A percentile compares a stretch with the other conserved stretches of the same genome.
Evolutionary conservation across 1,284 basidiomycete genomes (phyloP).

Genomic region (Ceratobasidium sp.): DNA sequence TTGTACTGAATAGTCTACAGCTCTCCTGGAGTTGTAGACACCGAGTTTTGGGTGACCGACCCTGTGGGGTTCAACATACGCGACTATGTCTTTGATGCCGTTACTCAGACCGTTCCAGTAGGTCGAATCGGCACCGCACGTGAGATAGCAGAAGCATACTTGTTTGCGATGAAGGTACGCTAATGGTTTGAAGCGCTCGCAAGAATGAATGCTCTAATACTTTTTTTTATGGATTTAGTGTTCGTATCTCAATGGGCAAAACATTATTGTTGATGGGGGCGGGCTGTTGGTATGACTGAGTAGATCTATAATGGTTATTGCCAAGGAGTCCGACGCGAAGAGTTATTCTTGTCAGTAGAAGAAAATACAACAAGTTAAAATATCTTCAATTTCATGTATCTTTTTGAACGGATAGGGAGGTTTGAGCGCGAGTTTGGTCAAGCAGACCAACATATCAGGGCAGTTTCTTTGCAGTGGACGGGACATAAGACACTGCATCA

Average conservation of each 20-base stretch:
- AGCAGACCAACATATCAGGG: too few relatives aligned
- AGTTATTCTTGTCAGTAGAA: too few relatives aligned
- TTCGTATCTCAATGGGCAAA: conserved; percentile 16
- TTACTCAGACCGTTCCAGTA: not conserved
- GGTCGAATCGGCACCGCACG: not conserved
- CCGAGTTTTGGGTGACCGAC: not conserved
- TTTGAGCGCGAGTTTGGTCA: too few relatives aligned
- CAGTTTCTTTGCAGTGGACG: too few relatives aligned
- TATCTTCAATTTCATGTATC: too few relatives aligned
- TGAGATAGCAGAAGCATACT: conserved; percentile 22
- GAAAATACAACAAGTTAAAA: too few relatives aligned
- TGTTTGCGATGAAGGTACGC: conserved; percentile 28
- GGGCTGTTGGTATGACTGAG: not conserved
- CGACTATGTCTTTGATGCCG: not conserved
- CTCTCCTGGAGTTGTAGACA: conserved; percentile 7
- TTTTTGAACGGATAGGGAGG: too few relatives aligned
- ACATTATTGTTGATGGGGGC: conserved; percentile 20
- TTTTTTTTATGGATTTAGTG: not conserved
- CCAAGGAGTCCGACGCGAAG: too few relatives aligned
- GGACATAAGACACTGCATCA: too few relatives aligned
- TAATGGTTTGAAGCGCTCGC: not conserved
- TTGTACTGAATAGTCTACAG: too few relatives aligned
- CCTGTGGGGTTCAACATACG: not conserved
- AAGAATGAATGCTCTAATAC: not conserved
- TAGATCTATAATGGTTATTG: too few relatives aligned